phyloP scores from a whole-genome alignment of 2,329 filamentous ascomycete genomes.

The Scytalidium sp. region DNA sequence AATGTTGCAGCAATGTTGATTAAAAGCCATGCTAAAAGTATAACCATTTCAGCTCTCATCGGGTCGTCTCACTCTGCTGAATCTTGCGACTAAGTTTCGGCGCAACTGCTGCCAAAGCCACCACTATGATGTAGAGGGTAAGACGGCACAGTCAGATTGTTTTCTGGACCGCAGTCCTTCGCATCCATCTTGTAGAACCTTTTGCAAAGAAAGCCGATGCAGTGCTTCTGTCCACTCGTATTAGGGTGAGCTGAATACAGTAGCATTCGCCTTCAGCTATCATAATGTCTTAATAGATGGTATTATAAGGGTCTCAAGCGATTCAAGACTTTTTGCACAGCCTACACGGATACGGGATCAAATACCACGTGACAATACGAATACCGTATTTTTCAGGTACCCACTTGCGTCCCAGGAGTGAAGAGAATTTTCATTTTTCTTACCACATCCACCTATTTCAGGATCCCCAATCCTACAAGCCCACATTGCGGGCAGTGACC shows the following conservation, averaged over 20 bases:
- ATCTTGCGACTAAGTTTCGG: neutral
- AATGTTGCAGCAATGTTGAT: too few relatives aligned
- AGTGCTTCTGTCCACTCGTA: neutral
- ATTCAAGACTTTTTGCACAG: neutral
- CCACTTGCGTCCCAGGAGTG: neutral
- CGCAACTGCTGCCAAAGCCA: neutral
- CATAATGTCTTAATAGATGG: too few relatives aligned
- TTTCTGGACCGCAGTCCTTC: neutral
- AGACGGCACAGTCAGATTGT: neutral
- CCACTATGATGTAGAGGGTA: neutral
- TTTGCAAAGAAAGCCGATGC: neutral
- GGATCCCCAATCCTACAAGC: neutral
- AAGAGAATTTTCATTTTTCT: neutral
- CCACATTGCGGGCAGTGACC: too few relatives aligned
- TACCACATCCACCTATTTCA: neutral
- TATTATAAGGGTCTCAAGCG: too few relatives aligned
- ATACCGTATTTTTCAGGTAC: neutral
- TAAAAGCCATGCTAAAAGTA: neutral
- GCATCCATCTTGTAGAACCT: neutral
- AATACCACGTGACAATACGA: neutral
- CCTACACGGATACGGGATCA: neutral
- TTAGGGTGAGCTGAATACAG: neutral
- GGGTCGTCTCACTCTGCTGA: neutral
- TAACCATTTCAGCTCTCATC: neutral
- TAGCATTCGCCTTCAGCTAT: neutral